A percentile compares a stretch with the other conserved stretches of the same genome.
Conservation (phyloP, 1,284 basidiomycete genomes). For the Ganoderma sinense region DNA sequence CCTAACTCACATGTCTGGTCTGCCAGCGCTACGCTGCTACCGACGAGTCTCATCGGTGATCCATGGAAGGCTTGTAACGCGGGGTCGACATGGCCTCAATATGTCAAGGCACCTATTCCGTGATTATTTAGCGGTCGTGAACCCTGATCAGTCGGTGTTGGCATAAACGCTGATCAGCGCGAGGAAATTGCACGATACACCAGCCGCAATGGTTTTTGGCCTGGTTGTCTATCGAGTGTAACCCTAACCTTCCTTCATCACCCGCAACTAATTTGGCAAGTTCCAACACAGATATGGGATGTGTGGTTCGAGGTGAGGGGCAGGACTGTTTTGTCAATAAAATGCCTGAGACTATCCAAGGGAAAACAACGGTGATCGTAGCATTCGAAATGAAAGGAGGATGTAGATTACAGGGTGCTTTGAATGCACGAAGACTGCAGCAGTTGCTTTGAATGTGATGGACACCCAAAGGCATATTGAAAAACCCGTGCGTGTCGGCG, state of each 20-base stretch:
- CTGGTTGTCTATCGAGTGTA: too few relatives aligned
- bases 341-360: neutral
- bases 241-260: neutral
- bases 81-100: too few relatives aligned
- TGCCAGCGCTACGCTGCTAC: too few relatives aligned
- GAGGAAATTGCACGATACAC: too few relatives aligned
- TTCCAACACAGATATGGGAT: neutral
- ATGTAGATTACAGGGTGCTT: neutral
- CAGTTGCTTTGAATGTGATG: neutral
- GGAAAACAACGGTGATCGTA: neutral
- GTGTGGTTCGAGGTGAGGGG: neutral
- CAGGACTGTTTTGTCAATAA: neutral
- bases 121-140: neutral
- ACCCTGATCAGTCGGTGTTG: too few relatives aligned
- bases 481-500: neutral
- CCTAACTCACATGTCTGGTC: too few relatives aligned
- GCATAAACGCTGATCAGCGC: too few relatives aligned
- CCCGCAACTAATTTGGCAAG: neutral
- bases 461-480: too few relatives aligned
- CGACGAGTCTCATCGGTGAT: too few relatives aligned
- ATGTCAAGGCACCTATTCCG: too few relatives aligned
- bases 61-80: too few relatives aligned
- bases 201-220: too few relatives aligned
- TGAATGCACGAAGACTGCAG: neutral
- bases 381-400: neutral